Evolutionary conservation across 805 yeast species (phyloP).

Genomic region (Lachancea dasiensis): DNA sequence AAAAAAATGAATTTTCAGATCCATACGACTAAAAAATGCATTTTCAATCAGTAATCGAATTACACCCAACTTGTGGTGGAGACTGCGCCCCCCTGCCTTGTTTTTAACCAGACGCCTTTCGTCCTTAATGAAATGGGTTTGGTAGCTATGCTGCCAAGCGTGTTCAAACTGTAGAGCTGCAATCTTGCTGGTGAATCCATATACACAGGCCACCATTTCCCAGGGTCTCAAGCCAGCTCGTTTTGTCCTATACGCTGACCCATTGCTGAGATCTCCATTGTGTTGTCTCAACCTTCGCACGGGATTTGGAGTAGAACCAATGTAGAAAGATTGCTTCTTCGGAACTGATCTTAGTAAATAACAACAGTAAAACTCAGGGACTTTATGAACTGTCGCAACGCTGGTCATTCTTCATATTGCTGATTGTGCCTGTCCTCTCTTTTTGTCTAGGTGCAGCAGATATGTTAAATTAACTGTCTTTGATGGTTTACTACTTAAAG

Average conservation of each 20-base stretch:
- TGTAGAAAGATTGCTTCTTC: conserved; percentile 55
- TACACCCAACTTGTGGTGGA: conserved; percentile 45
- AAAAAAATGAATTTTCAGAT: conserved; percentile 44
- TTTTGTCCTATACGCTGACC: conserved; percentile 69
- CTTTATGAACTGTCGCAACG: conserved; percentile 7
- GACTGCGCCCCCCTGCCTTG: conserved; percentile 35
- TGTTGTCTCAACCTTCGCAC: conserved; percentile 64
- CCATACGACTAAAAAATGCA: conserved; percentile 40
- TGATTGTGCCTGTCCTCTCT: too few relatives aligned
- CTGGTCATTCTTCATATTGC: neutral
- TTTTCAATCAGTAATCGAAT: conserved; percentile 40
- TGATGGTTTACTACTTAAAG: too few relatives aligned
- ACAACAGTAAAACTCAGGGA: conserved; percentile 53
- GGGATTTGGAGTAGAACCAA: conserved; percentile 83
- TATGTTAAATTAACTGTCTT: too few relatives aligned
- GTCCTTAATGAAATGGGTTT: conserved; percentile 51
- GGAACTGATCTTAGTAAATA: conserved; percentile 59
- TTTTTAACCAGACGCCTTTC: conserved; percentile 35
- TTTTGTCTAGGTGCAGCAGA: too few relatives aligned
- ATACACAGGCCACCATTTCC: conserved; percentile 56
- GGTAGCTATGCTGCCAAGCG: conserved; percentile 73
- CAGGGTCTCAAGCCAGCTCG: conserved; percentile 60
- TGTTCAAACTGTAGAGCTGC: conserved; percentile 78
- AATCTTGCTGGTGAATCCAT: conserved; percentile 66
- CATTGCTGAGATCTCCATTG: conserved; percentile 56